Percentiles rank a stretch among this genome's conserved stretches.
phyloP scores from a whole-genome alignment of 371 early-diverging fungal species.

The Mucor circinelloides region DNA sequence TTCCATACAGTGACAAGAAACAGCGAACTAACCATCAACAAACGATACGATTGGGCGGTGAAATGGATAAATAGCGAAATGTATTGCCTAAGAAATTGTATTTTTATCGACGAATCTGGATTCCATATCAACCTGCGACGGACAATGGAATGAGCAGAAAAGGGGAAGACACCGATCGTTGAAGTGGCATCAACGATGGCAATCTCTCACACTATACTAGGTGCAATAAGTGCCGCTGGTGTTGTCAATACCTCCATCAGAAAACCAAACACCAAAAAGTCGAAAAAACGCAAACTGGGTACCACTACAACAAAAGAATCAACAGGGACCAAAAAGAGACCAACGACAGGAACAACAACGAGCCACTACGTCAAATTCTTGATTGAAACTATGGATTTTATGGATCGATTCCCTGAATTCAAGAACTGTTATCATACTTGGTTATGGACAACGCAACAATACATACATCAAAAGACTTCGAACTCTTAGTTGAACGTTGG shows the following conservation, averaged over 20 bases:
- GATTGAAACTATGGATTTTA: no score
- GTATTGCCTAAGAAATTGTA: slow-evolving; percentile 1
- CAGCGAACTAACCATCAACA: background rate
- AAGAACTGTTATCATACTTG: no score
- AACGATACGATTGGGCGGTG: background rate
- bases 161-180: background rate
- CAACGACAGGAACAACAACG: no score
- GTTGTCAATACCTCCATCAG: background rate
- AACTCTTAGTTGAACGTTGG: no score
- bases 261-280: no score
- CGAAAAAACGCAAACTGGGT: no score
- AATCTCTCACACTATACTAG: background rate
- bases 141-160: background rate
- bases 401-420: no score
- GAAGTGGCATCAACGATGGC: background rate
- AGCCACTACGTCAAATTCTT: no score
- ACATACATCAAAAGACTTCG: no score
- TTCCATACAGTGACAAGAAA: slow-evolving; percentile 7
- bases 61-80: background rate
- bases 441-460: no score
- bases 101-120: slow-evolving; percentile 12
- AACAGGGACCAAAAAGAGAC: no score
- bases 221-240: background rate
- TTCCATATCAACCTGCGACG: background rate
- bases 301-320: no score